These are phyloP conservation scores for Iris macrosiphon DNA, from an alignment of 106 monocot genomes.

Conservation along the genomic window DNA sequence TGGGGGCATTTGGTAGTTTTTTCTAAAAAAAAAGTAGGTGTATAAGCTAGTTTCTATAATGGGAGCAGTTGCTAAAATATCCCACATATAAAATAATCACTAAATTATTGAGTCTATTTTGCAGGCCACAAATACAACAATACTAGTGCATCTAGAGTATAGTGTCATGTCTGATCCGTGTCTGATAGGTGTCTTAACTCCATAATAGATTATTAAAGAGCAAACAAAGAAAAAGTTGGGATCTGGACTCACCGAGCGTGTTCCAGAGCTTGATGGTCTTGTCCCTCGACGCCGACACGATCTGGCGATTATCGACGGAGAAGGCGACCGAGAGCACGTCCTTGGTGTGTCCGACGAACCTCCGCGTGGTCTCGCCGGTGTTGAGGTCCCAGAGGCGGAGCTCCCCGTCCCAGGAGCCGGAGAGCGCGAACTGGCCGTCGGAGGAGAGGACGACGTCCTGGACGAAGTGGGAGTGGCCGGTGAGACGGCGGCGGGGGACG, in stretches of 20 bases:
- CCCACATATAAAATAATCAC: no score
- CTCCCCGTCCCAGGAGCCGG: slow-evolving; percentile 26
- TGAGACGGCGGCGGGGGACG: slow-evolving; percentile 21
- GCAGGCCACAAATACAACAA: no score
- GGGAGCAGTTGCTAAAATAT: no score
- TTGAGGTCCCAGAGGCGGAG: slow-evolving; percentile 22
- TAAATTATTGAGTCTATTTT: no score
- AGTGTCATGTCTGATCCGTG: no score
- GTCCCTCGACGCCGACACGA: slow-evolving; percentile 22
- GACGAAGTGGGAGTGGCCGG: slow-evolving; percentile 29
- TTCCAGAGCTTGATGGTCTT: slow-evolving; percentile 22
- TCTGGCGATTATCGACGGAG: slow-evolving; percentile 23
- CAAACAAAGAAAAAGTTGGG: no score
- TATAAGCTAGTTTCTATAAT: no score
- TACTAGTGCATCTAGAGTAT: no score
- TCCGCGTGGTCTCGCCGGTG: slow-evolving; percentile 16
- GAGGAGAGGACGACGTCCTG: slow-evolving; percentile 25
- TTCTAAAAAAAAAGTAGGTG: no score
- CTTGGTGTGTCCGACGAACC: slow-evolving; percentile 21
- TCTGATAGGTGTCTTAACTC: no score
- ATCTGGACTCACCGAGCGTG: slow-evolving; percentile 21
- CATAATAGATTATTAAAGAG: no score
- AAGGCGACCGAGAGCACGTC: slow-evolving; percentile 26
- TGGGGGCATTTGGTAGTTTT: no score
- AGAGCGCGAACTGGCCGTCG: slow-evolving; percentile 30